A percentile compares a stretch with the other conserved stretches of the same genome.
These are phyloP conservation scores for Sporisorium exsertum DNA, from an alignment of 1,284 basidiomycete genomes.

Conservation along the genomic window DNA sequence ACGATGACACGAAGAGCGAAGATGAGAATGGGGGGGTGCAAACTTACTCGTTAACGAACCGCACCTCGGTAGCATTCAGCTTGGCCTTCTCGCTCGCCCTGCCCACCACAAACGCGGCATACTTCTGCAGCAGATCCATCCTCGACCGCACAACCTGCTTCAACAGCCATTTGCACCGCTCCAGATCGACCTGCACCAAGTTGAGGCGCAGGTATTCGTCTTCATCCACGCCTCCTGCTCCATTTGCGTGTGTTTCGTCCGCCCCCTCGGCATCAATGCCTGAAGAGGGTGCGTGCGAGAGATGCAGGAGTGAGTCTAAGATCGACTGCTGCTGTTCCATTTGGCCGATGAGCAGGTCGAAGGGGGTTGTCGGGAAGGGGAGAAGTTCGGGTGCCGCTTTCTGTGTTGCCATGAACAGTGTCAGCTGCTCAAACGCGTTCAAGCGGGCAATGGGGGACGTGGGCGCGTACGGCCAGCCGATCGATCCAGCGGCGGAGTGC, in stretches of 20 bases:
- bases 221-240: conserved; percentile 31
- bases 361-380: conserved; percentile 32
- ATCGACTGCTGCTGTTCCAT: conserved; percentile 61
- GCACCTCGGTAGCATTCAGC: conserved; percentile 49
- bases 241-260: neutral
- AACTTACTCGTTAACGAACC: conserved; percentile 51
- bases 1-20: no score
- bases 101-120: conserved; percentile 36
- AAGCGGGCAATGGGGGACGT: conserved; percentile 9
- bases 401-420: conserved; percentile 29
- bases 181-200: conserved; percentile 66
- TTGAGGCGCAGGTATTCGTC: conserved; percentile 65
- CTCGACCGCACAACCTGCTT: conserved; percentile 55
- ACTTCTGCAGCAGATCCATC: conserved; percentile 57
- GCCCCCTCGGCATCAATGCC: neutral
- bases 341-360: conserved; percentile 36
- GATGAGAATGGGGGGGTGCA: no score
- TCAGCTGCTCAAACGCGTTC: conserved; percentile 33
- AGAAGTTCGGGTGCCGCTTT: conserved; percentile 40
- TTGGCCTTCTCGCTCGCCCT: conserved; percentile 28
- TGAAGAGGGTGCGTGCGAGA: neutral
- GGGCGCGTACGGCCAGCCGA: conserved; percentile 28
- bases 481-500: neutral
- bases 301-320: conserved; percentile 46
- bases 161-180: conserved; percentile 63